phyloP scores from a whole-genome alignment of 2,329 filamentous ascomycete genomes.

The Macrophomina pseudophaseolina region DNA sequence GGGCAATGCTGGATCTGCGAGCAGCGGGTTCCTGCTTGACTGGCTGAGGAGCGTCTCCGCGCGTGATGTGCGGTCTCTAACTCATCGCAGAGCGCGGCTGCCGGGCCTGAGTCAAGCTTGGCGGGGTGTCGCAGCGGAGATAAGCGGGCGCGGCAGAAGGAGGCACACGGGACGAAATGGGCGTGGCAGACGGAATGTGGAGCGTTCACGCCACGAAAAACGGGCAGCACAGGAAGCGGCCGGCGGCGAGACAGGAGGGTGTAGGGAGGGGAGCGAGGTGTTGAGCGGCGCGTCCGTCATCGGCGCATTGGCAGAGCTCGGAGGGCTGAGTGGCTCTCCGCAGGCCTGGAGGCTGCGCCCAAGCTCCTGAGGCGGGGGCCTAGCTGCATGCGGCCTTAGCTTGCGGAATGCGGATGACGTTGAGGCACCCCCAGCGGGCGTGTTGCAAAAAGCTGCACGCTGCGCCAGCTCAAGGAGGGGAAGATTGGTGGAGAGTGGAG shows the following conservation, averaged over 20 bases:
- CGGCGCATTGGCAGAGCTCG: conserved; percentile 11
- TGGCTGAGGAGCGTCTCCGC: conserved; percentile 8
- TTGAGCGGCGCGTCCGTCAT: conserved; percentile 17
- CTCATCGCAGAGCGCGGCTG: conserved; percentile 22
- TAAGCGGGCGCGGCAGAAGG: conserved; percentile 10
- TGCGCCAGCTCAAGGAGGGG: conserved; percentile 15
- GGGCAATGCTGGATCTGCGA: conserved; percentile 3
- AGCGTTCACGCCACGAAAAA: background rate
- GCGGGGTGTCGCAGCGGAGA: conserved; percentile 26
- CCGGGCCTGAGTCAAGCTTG: conserved; percentile 26
- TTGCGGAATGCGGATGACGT: conserved; percentile 17
- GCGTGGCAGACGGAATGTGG: background rate
- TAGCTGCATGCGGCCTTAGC: conserved; percentile 19
- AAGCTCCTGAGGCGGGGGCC: conserved; percentile 20
- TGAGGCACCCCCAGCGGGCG: conserved; percentile 18
- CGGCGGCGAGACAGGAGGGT: background rate
- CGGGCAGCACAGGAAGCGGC: background rate
- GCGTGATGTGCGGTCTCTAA: conserved; percentile 25
- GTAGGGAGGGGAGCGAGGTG: background rate
- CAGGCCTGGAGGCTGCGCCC: conserved; percentile 7
- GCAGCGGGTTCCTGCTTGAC: conserved; percentile 2
- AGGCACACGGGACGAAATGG: background rate
- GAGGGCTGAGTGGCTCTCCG: background rate
- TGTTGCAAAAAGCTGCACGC: conserved; percentile 21
- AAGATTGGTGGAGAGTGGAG: conserved; percentile 20